Evolutionary conservation across 176 grass and related monocot species (phyloP).

Genomic region (Rhynchospora breviuscula): DNA sequence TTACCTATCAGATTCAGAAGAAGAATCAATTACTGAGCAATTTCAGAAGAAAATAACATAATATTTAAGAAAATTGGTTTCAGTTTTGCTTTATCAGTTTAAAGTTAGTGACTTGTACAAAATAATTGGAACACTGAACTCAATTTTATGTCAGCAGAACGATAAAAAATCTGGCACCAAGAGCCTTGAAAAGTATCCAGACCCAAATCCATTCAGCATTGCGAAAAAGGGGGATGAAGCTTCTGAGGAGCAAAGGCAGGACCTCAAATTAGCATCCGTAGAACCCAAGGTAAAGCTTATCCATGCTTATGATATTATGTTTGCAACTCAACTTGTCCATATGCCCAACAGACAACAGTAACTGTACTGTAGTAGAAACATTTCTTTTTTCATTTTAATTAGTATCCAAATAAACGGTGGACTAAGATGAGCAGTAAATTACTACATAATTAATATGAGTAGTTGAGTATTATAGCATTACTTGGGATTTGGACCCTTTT

Average conservation of each 20-base stretch:
- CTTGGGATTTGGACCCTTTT: no score
- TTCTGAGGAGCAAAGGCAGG: background rate
- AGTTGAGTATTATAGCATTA: background rate
- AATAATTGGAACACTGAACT: background rate
- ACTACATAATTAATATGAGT: background rate
- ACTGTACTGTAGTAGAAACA: background rate
- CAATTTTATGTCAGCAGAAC: background rate
- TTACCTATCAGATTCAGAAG: background rate
- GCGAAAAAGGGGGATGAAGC: background rate
- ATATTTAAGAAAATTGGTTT: background rate
- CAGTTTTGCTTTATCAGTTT: background rate
- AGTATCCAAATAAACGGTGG: background rate
- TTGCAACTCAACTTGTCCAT: background rate
- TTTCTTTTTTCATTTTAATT: background rate
- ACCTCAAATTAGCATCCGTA: background rate
- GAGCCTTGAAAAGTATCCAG: background rate
- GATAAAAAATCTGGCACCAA: background rate
- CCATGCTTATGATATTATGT: background rate
- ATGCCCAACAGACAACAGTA: background rate
- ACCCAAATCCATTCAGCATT: background rate
- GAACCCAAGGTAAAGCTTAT: background rate
- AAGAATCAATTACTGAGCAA: background rate
- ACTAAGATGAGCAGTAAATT: background rate
- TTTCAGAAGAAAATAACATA: background rate
- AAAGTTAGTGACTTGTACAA: background rate